These are phyloP conservation scores for Xylaria sp. DNA, from an alignment of 2,329 filamentous ascomycete species.

Conservation along the genomic window DNA sequence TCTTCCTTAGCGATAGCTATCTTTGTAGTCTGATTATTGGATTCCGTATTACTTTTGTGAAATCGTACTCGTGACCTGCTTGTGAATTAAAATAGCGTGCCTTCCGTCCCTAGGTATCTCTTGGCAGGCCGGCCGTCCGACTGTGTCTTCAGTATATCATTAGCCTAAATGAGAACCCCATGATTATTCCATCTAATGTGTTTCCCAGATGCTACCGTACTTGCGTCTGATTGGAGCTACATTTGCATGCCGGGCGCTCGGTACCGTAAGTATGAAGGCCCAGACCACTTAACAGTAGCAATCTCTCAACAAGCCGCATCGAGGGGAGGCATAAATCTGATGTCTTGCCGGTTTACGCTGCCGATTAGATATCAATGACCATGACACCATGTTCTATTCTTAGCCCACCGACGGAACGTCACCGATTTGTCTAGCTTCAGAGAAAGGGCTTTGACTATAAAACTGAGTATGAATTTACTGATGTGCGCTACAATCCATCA, in stretches of 20 bases:
- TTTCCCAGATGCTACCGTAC: neutral
- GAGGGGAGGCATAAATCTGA: neutral
- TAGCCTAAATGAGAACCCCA: conserved; percentile 21
- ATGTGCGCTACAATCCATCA: neutral
- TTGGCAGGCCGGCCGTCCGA: conserved; percentile 3
- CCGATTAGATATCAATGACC: neutral
- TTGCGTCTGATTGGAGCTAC: neutral
- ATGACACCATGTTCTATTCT: conserved; percentile 10
- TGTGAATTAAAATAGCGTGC: neutral
- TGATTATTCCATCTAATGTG: neutral
- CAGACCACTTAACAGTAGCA: neutral
- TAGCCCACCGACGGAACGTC: neutral
- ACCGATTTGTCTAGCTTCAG: conserved; percentile 1
- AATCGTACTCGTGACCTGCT: neutral
- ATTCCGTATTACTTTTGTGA: too few relatives aligned
- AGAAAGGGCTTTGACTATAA: neutral
- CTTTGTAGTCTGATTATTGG: too few relatives aligned
- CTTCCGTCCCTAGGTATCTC: neutral
- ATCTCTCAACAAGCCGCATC: neutral
- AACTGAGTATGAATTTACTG: neutral
- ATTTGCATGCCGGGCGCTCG: neutral
- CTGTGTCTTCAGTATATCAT: conserved; percentile 9
- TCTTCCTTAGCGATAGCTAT: neutral
- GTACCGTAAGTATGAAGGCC: conserved; percentile 4
- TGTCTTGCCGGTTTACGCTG: neutral